These are phyloP conservation scores for Cenchrus fungigraminus DNA, from an alignment of 176 grass and related monocot genomes.

Conservation along the genomic window DNA sequence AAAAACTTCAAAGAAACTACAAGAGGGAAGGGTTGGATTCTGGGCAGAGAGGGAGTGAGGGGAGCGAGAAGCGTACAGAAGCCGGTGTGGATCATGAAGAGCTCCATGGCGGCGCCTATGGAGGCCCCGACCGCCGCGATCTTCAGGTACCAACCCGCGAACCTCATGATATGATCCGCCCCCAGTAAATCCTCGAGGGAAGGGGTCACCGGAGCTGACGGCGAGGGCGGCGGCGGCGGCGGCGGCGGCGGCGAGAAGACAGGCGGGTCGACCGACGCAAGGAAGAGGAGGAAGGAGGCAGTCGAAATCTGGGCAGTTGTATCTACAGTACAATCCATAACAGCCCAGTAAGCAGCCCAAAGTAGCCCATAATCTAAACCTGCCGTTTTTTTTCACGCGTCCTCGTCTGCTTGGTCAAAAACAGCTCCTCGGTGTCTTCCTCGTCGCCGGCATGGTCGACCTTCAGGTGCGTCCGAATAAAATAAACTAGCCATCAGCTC, in stretches of 20 bases:
- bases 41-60: background rate
- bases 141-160: constrained; percentile 83
- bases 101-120: constrained; percentile 80
- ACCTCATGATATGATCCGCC: constrained; percentile 53
- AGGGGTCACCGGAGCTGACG: background rate
- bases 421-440: too few species aligned
- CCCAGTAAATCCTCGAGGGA: background rate
- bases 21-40: background rate
- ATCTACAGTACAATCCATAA: too few species aligned
- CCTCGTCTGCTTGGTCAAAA: too few species aligned
- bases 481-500: too few species aligned
- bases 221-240: background rate
- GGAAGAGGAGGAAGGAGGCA: too few species aligned
- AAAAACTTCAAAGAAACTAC: background rate
- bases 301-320: too few species aligned
- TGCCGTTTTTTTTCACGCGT: too few species aligned
- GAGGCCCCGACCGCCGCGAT: constrained; percentile 67
- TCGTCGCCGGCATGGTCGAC: too few species aligned
- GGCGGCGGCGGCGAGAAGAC: background rate
- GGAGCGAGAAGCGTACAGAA: constrained; percentile 63
- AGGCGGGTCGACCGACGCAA: too few species aligned
- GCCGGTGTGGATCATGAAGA: constrained; percentile 98
- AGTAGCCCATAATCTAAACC: too few species aligned
- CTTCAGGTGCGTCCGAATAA: too few species aligned
- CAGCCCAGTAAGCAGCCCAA: too few species aligned